Base-by-base conservation (phyloP, 331 rosid species). In the Dryas integrifolia region DNA sequence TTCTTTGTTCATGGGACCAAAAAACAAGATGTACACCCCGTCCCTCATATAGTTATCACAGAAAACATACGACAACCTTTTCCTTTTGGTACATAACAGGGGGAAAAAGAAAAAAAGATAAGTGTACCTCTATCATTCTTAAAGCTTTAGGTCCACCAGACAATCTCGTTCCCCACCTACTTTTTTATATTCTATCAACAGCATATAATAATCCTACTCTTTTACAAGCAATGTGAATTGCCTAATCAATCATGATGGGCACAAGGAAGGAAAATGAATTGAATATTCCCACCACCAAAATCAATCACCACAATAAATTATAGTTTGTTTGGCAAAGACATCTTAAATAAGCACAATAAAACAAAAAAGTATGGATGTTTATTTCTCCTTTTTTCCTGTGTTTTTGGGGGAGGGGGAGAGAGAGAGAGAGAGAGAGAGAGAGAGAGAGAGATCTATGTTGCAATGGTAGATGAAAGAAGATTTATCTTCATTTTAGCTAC, bases 401-500 rank as follows among this genome's bases (percentile, higher is more conserved):
- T 58, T 21, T 24, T 69, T 47, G 53, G 10, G 21, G 1, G 18
- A 41, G 14, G 24, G 18, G 5, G 45, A 68, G 21, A 18, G 21
- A 0, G 21, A 18, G 21, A 0, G 21, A 18, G 45, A 68, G 21
- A 18, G 21, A 0, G 21, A 18, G 21, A 0, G 21, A 18, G 21
- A 18, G 13, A 68, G 6, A 38, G 13, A 51, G 41, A 69, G 63
- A 69, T 49, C 60, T 68, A 9, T 50, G 2, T 38, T 51, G 73
- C 69, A 62, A 63, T 72, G 82, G 21, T 21, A 68, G 38, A 53
- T 65, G 67, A 73, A 52, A 44, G 65, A 79, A 67, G 62, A 76
- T 70, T 70, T 76, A 79, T 64, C 80, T 80, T 81, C 81, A 79
- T 82, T 75, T 73, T 80, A 55, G 72, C 79, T 67, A 30, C 56